Percentiles rank a stretch among this genome's conserved stretches.
These are phyloP conservation scores for Cladosporium oxysporum DNA, from an alignment of 2,329 filamentous ascomycete species.

Conservation along the genomic window DNA sequence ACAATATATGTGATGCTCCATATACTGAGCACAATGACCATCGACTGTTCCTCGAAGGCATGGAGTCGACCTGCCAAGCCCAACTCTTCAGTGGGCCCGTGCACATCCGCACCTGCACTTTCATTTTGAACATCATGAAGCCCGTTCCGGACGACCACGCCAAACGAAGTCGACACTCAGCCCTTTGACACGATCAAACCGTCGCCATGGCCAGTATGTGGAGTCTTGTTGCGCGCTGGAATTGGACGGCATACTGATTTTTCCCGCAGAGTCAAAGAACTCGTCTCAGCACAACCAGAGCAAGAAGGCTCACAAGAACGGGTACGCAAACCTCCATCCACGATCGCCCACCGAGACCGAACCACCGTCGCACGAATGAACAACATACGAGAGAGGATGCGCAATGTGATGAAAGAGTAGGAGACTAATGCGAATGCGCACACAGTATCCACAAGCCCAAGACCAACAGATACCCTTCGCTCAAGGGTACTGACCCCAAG, in stretches of 20 bases:
- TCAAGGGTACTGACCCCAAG: constrained; percentile 99
- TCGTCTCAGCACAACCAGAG: constrained; percentile 98
- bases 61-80: constrained; percentile 3
- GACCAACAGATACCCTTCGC: constrained; percentile 97
- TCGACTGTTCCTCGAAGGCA: not conserved
- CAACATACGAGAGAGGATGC: constrained; percentile 10
- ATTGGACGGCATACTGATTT: constrained; percentile 24
- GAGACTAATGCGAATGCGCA: constrained; percentile 20
- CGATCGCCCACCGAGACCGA: constrained; percentile 14
- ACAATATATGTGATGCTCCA: not conserved
- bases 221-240: not conserved
- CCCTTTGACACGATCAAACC: constrained; percentile 20
- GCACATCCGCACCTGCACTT: constrained; percentile 1
- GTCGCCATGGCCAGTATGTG: constrained; percentile 70
- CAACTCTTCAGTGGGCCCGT: not conserved
- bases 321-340: constrained; percentile 61
- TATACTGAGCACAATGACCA: not conserved
- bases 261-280: constrained; percentile 90
- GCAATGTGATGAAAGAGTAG: constrained; percentile 1
- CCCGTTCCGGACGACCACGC: constrained; percentile 12
- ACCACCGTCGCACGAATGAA: not conserved
- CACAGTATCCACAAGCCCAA: constrained; percentile 99
- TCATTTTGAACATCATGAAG: constrained; percentile 12
- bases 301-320: constrained; percentile 99
- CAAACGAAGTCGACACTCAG: constrained; percentile 20